Evolutionary conservation across 345 rosid species (phyloP), one percentile per base, ranked within the genome.

Genomic region (Syzygium jambos): DNA sequence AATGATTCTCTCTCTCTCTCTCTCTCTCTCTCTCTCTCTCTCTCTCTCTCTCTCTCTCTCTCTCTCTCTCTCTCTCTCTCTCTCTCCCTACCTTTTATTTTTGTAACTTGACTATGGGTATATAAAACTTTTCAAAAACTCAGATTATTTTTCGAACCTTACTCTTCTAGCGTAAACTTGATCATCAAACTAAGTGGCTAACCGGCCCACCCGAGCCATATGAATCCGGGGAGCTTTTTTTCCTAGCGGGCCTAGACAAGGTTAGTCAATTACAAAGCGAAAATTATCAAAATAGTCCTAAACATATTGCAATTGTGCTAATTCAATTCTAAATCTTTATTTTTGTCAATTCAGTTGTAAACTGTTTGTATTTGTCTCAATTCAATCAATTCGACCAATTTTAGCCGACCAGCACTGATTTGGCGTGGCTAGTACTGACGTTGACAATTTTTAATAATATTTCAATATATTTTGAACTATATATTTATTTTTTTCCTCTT

Each of bases 211-310:
- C 7, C 1, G 21, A 68, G 61, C 27, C 25, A 22, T 9, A 56
- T 56, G 27, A 27, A 9, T 56, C 25, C 3, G 7, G 38, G 80
- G 46, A 73, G 23, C 12, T 2, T 30, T 68, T 68, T 34, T 16
- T 43, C 7, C 3, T 0, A 34, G 46, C 3, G 0, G 11, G 3
- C 80, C 25, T 34, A 2, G 23, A 68, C 17, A 8, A 17, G 1
- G 23, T 4, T 68, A 68, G 19, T 68, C 22, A 16, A 9, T 34
- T 34, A 9, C 43, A 34, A 68, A 68, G 78, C 43, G 0, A 8
- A 0, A 4, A 43, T 43, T 43, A 43, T 43, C 46, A 43, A 43
- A 43, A 43, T 43, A 43, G 46, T 43, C 46, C 6, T 43, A 43
- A 43, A 43, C 46, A 43, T 43, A 43, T 43, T 43, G 46, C 7